Evolutionary conservation across 306 rosid species (phyloP).

Genomic region (Quercus gilva): DNA sequence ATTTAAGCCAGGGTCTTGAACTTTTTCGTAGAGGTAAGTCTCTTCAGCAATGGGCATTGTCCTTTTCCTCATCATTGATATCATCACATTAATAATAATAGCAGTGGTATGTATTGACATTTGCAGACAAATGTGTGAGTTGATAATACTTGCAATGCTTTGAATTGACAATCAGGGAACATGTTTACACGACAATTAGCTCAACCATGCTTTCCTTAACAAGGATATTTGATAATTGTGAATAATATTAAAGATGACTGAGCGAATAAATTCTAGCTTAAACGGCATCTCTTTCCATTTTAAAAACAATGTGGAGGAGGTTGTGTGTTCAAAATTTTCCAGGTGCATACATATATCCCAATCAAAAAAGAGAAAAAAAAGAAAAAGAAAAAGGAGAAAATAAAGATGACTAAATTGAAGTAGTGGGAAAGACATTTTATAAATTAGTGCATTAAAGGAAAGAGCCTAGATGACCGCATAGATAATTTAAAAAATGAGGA

Average conservation of each 20-base stretch:
- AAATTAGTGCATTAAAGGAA: background rate
- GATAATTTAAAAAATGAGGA: background rate
- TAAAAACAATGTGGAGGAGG: too few relatives aligned
- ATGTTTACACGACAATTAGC: background rate
- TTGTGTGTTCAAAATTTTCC: too few relatives aligned
- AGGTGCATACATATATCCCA: too few relatives aligned
- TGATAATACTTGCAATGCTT: background rate
- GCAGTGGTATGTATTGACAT: background rate
- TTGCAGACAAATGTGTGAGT: too few relatives aligned
- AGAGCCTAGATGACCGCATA: background rate
- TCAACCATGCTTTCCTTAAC: background rate
- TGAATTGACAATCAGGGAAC: background rate
- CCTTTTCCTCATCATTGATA: background rate
- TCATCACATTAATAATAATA: background rate
- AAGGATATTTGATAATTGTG: background rate
- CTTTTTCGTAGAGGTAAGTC: constrained; percentile 74
- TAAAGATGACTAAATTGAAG: background rate
- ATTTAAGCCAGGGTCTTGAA: constrained; percentile 79
- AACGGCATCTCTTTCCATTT: too few relatives aligned
- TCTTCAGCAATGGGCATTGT: constrained; percentile 4
- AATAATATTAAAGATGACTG: background rate
- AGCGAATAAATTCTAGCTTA: too few relatives aligned
- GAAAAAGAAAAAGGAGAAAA: background rate
- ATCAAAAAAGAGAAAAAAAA: too few relatives aligned
- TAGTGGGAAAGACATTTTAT: background rate